Conservation (phyloP, 1,284 basidiomycete species). For the Boletellus sp. region DNA sequence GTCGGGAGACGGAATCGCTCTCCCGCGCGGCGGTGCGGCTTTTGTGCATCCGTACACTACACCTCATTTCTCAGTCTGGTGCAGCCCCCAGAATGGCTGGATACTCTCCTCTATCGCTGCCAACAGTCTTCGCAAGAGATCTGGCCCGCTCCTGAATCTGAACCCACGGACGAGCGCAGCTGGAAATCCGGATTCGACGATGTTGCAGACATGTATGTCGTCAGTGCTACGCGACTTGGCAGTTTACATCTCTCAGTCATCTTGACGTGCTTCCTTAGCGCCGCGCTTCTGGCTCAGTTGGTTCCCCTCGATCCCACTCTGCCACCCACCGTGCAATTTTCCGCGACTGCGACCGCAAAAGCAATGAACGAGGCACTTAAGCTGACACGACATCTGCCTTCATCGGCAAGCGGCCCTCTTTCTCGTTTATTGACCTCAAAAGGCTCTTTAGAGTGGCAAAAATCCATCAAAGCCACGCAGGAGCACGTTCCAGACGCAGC, state of each 20-base stretch:
- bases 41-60: slow-evolving; percentile 11
- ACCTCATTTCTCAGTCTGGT: slow-evolving; percentile 23
- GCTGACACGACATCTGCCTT: slow-evolving; percentile 53
- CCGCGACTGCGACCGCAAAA: slow-evolving; percentile 53
- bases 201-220: slow-evolving; percentile 55
- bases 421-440: slow-evolving; percentile 60
- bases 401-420: slow-evolving; percentile 58
- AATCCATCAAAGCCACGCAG: slow-evolving; percentile 53
- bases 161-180: slow-evolving; percentile 23
- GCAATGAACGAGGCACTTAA: slow-evolving; percentile 56
- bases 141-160: slow-evolving; percentile 39
- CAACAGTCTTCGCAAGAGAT: slow-evolving; percentile 47
- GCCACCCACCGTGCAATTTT: slow-evolving; percentile 45
- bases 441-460: slow-evolving; percentile 71
- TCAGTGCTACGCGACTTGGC: not conserved
- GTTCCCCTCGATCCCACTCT: slow-evolving; percentile 43
- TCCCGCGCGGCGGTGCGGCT: slow-evolving; percentile 57
- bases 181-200: slow-evolving; percentile 44
- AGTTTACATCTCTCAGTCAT: slow-evolving; percentile 1
- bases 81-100: slow-evolving; percentile 66
- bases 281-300: slow-evolving; percentile 37
- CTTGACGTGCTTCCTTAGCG: slow-evolving; percentile 10
- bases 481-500: slow-evolving; percentile 47
- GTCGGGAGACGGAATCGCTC: slow-evolving; percentile 51
- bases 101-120: slow-evolving; percentile 50